Conservation (phyloP, 176 grass and related monocot genomes). For the Zea mays region Zm-B73-REFERENCE-NAM-5.0 NC_050097.1:15173001-15173500, state of each 20-base stretch:
- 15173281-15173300: constrained; percentile 16
- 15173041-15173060: constrained; percentile 50
- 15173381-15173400: background rate
- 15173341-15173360: background rate
- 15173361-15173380: background rate
- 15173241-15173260: constrained; percentile 31
- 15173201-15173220: background rate
- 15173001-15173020: constrained; percentile 43
- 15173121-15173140: background rate
- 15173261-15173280: constrained; percentile 36
- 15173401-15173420: constrained; percentile 29
- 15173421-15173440: constrained; percentile 41
- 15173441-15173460: background rate
- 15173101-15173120: constrained; percentile 26
- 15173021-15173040: constrained; percentile 42
- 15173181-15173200: background rate
- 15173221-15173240: constrained; percentile 42
- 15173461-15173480: constrained; percentile 49
- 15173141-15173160: background rate
- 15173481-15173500: constrained; percentile 48
- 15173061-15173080: constrained; percentile 47
- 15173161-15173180: background rate
- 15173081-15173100: constrained; percentile 8
- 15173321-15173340: rapidly evolving
- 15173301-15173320: constrained; percentile 11